A percentile compares a stretch with the other conserved stretches of the same genome.
Evolutionary conservation across 2,329 filamentous ascomycete genomes (phyloP).

Genomic region (Aspergillus tamarii): DNA sequence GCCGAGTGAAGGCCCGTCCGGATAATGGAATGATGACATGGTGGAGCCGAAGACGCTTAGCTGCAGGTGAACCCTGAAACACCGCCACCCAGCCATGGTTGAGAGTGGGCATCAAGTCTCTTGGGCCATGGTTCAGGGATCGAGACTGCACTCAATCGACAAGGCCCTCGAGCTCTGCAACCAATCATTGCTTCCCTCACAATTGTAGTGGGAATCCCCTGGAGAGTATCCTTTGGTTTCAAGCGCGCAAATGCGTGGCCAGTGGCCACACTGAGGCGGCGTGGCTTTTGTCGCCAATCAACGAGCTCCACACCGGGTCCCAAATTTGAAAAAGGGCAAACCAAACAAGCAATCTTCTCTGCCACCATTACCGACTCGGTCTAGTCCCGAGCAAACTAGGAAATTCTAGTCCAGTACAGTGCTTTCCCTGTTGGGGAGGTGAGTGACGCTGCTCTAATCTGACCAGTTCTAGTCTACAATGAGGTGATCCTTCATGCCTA

Average conservation of each 20-base stretch:
- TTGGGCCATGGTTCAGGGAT: neutral
- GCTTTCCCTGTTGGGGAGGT: neutral
- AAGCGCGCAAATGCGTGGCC: neutral
- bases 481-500: neutral
- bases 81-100: neutral
- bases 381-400: neutral
- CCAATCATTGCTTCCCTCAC: neutral
- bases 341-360: neutral
- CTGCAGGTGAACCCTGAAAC: constrained; percentile 2
- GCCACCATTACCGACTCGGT: neutral
- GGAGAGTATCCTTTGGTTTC: neutral
- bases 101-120: neutral
- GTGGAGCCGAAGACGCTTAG: neutral
- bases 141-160: neutral
- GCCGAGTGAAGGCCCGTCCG: neutral
- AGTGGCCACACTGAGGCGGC: neutral
- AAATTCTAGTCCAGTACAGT: neutral
- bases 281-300: neutral
- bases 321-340: neutral
- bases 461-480: neutral
- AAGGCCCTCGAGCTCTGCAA: no score
- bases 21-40: neutral
- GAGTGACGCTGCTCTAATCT: neutral
- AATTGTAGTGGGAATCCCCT: neutral
- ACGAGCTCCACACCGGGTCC: neutral